Evolutionary conservation across 1,284 basidiomycete genomes (phyloP), one percentile per base, ranked within the genome.

Genomic region (Moesziomyces parantarcticus): DNA sequence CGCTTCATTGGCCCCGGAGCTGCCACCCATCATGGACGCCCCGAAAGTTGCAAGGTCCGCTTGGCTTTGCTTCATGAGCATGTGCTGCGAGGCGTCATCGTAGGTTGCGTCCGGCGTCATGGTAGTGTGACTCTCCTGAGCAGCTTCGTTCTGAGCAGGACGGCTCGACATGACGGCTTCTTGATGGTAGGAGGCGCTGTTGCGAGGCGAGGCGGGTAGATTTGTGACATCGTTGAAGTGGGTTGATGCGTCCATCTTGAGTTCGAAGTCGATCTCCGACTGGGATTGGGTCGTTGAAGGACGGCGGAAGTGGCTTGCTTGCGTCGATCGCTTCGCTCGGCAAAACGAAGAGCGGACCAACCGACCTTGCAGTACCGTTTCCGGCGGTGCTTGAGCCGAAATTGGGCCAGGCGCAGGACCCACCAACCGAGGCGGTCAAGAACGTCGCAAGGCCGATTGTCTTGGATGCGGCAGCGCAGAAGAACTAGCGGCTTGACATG

Each of bases 161-260:
- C 6, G 34, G 11, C 14, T 36, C 34, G 34, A 14, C 14, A 36
- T 36, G 34, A 16, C 5, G 16, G n/a, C 41, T 18, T 39, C 32
- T 10, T 46, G 22, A 22, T 18, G 23, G n/a, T 42, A 44, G 22
- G 25, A 25, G 9, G 42, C 18, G 8, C 34, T 26, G 34, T 58
- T 49, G 20, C 66, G 51, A 3, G 55, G 49, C 10, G 60, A 52
- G 11, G 34, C 47, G 3, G 40, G 47, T 3, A 63, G 23, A 34
- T 71, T 71, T 36, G 68, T 71, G 20, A 71, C 53, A 52, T 71
- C 68, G 47, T 50, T 50, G 39, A 71, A 57, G n/a, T 65, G 68
- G 18, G 58, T 58, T 5, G 50, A 21, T 3, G 32, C 51, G 20
- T 61, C 58, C 50, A 59, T 61, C 21, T 50, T 53, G n/a, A 71